These are phyloP conservation scores for Isabelozyma heimii DNA, from an alignment of 805 yeast species.

Conservation along the genomic window DNA sequence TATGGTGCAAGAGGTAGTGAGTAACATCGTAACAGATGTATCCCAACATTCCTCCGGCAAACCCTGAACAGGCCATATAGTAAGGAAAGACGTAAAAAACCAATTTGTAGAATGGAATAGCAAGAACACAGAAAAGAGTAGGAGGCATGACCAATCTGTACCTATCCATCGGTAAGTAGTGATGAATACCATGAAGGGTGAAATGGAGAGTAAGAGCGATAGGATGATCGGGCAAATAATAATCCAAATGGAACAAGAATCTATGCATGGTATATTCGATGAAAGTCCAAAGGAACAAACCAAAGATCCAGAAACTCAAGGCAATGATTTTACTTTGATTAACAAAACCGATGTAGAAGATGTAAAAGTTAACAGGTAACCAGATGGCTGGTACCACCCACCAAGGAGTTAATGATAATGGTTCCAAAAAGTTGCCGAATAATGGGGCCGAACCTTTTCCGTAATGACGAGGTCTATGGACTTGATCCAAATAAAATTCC, in stretches of 20 bases:
- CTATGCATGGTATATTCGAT: conserved; percentile 88
- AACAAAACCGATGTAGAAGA: conserved; percentile 57
- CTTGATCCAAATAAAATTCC: conserved; percentile 91
- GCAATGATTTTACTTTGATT: conserved; percentile 47
- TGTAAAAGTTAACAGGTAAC: conserved; percentile 74
- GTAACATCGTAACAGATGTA: conserved; percentile 88
- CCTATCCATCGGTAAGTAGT: conserved; percentile 95
- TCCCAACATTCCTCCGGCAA: conserved; percentile 95
- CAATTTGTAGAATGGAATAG: conserved; percentile 75
- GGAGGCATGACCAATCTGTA: conserved; percentile 96
- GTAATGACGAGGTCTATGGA: conserved; percentile 96
- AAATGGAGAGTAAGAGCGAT: conserved; percentile 79
- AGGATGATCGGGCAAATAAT: conserved; percentile 77
- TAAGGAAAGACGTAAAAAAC: conserved; percentile 78
- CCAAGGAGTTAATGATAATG: conserved; percentile 90
- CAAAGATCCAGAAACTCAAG: conserved; percentile 63
- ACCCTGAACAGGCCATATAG: conserved; percentile 84
- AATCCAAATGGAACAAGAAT: conserved; percentile 89
- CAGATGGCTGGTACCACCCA: conserved; percentile 85
- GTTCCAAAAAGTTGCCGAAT: conserved; percentile 93
- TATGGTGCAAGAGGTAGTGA: conserved; percentile 93
- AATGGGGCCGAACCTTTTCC: conserved; percentile 96
- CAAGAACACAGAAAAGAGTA: conserved; percentile 66
- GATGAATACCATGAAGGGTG: conserved; percentile 93
- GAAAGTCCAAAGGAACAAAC: conserved; percentile 91